Conservation (phyloP, 371 early-diverging fungal genomes). For the Thermomucor indicae-seudaticae region DNA sequence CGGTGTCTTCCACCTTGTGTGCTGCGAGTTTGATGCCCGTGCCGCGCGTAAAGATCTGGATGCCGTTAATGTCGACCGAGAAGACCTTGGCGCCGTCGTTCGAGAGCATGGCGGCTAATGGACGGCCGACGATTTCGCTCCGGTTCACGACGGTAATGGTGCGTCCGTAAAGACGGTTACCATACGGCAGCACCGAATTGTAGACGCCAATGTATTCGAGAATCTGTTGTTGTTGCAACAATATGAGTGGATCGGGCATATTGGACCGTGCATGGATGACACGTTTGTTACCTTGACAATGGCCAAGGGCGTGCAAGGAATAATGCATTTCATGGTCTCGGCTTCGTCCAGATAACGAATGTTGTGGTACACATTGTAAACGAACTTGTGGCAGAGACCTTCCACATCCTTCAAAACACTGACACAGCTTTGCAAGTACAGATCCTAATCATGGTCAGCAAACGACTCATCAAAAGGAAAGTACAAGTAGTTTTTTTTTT, state of each 20-base stretch:
- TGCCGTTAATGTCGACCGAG: conserved; percentile 88
- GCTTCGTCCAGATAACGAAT: conserved; percentile 83
- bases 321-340: conserved; percentile 85
- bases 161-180: conserved; percentile 93
- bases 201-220: conserved; percentile 93
- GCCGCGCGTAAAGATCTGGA: conserved; percentile 88
- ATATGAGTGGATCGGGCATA: too few species aligned
- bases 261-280: too few species aligned
- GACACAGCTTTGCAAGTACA: conserved; percentile 89
- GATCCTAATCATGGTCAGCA: conserved; percentile 57
- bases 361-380: conserved; percentile 95
- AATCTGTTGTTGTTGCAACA: conserved; percentile 36
- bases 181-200: conserved; percentile 84
- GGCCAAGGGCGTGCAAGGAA: conserved; percentile 95
- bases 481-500: background rate
- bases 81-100: conserved; percentile 97
- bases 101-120: conserved; percentile 94
- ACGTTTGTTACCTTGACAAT: conserved; percentile 76
- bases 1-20: conserved; percentile 78
- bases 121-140: conserved; percentile 95
- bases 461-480: background rate
- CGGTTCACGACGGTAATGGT: conserved; percentile 93
- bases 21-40: conserved; percentile 69
- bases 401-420: conserved; percentile 92
- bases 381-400: conserved; percentile 90